Evolutionary conservation across 148 eudicot species (phyloP).

Genomic region (Fagopyrum tataricum): DNA sequence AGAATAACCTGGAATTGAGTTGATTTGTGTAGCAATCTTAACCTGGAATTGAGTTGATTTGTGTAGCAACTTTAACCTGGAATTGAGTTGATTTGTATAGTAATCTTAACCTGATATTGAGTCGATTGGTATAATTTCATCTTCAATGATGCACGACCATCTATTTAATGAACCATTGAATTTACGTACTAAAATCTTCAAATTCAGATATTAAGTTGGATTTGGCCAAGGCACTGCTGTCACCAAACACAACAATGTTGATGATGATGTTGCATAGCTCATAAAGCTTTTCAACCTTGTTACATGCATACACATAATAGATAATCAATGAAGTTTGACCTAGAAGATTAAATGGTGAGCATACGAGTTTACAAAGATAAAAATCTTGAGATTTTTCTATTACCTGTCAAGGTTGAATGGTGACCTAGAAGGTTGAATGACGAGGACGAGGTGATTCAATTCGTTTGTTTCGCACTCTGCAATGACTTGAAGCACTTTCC

Average conservation of each 20-base stretch:
- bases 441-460: conserved; percentile 93
- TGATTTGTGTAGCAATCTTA: no score
- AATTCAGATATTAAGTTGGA: not conserved
- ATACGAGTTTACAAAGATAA: not conserved
- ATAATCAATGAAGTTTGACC: not conserved
- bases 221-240: conserved; percentile 83
- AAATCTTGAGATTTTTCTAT: not conserved
- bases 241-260: conserved; percentile 99
- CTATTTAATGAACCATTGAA: not conserved
- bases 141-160: no score
- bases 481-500: no score
- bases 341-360: not conserved
- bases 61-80: no score
- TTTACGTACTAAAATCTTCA: not conserved
- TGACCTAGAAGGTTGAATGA: conserved; percentile 96
- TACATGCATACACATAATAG: conserved; percentile 42
- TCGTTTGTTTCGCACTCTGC: no score
- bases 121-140: no score
- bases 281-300: conserved; percentile 98
- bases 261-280: conserved; percentile 91
- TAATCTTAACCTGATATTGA: no score
- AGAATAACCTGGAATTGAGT: no score
- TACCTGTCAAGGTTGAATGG: conserved; percentile 99
- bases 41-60: no score
- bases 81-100: no score